A percentile compares a stretch with the other conserved stretches of the same genome.
These are phyloP conservation scores for Leccinum uliginosum DNA, from an alignment of 768 basidiomycete species.

Conservation along the genomic window DNA sequence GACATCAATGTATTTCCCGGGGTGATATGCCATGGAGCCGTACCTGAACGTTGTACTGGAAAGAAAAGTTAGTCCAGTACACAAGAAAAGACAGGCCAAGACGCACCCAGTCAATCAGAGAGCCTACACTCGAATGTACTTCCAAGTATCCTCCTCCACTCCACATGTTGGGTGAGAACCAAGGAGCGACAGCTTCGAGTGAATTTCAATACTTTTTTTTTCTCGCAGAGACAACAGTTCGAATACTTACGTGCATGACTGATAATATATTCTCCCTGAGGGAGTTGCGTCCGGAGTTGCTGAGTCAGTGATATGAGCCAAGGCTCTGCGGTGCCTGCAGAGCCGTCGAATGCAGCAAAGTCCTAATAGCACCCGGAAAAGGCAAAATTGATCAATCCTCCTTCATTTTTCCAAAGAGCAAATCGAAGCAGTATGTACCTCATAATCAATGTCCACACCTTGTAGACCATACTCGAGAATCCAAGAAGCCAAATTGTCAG, in stretches of 20 bases:
- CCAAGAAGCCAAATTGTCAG: constrained; percentile 41
- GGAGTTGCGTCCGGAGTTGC: constrained; percentile 28
- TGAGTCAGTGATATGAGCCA: constrained; percentile 33
- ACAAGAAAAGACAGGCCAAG: background rate
- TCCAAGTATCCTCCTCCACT: constrained; percentile 39
- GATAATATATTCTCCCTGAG: constrained; percentile 30
- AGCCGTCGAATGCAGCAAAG: constrained; percentile 47
- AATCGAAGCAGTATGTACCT: constrained; percentile 21
- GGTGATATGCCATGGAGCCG: background rate
- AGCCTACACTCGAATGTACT: constrained; percentile 36
- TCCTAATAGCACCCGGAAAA: constrained; percentile 38
- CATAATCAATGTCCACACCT: constrained; percentile 54
- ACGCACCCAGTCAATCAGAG: constrained; percentile 41
- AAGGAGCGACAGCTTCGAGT: constrained; percentile 39
- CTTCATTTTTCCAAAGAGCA: background rate
- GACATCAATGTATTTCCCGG: background rate
- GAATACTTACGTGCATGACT: constrained; percentile 32
- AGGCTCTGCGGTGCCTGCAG: constrained; percentile 43
- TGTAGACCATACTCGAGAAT: constrained; percentile 43
- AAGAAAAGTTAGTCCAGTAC: background rate
- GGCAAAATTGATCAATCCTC: background rate
- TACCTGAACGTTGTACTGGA: constrained; percentile 42
- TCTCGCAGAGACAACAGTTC: too few species aligned
- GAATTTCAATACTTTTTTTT: too few species aligned
- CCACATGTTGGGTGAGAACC: constrained; percentile 35